Evolutionary conservation across 1,284 basidiomycete genomes (phyloP).

Genomic region (Pholiota adiposa): DNA sequence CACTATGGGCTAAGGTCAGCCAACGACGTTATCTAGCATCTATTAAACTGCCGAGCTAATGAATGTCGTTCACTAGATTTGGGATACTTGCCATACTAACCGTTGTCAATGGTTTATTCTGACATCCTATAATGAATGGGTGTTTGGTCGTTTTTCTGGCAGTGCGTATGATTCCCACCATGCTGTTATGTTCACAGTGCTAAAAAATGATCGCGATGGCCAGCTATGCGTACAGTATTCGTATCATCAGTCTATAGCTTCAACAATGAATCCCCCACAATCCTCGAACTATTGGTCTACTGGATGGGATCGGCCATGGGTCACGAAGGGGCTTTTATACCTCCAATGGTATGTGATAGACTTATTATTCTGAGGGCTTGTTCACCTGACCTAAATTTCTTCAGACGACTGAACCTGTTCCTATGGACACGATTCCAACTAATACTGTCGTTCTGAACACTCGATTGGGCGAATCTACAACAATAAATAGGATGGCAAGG

Average conservation of each 20-base stretch:
- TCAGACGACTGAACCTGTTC: slow-evolving; percentile 2
- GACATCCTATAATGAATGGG: slow-evolving; percentile 72
- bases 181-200: slow-evolving; percentile 2
- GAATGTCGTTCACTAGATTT: slow-evolving; percentile 47
- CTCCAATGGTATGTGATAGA: slow-evolving; percentile 42
- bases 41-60: not conserved
- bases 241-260: slow-evolving; percentile 47
- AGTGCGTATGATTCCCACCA: slow-evolving; percentile 40
- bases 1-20: slow-evolving; percentile 70
- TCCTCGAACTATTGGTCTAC: slow-evolving; percentile 52
- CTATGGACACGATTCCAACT: not conserved
- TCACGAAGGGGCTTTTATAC: slow-evolving; percentile 38
- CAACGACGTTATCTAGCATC: not conserved
- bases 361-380: not conserved
- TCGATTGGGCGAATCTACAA: not conserved
- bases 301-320: slow-evolving; percentile 58
- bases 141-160: slow-evolving; percentile 68
- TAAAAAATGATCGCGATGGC: not conserved
- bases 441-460: not conserved
- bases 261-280: slow-evolving; percentile 43
- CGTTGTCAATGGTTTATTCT: slow-evolving; percentile 68
- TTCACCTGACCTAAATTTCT: not conserved
- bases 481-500: not conserved
- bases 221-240: slow-evolving; percentile 60
- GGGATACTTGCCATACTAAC: slow-evolving; percentile 61